Percentiles rank a stretch among this genome's conserved stretches.
Evolutionary conservation across 2,329 filamentous ascomycete genomes (phyloP).

Genomic region (Elsinoe batatas): DNA sequence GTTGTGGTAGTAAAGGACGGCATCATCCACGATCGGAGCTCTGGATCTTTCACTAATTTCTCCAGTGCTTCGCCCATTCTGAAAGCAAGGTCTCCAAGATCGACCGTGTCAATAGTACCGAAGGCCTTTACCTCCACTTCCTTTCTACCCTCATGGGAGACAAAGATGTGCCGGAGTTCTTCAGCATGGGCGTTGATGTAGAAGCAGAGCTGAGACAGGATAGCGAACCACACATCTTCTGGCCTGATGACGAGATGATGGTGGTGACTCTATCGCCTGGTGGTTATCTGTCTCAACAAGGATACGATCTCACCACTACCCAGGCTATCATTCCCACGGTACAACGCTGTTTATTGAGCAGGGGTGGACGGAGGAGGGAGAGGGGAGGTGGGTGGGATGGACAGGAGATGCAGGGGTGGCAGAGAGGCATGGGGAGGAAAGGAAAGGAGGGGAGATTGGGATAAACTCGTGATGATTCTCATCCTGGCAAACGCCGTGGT

Average conservation of each 20-base stretch:
- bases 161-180: slow-evolving; percentile 35
- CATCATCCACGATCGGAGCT: slow-evolving; percentile 40
- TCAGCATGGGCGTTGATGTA: slow-evolving; percentile 41
- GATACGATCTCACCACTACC: slow-evolving; percentile 33
- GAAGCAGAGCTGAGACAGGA: slow-evolving; percentile 39
- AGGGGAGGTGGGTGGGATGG: neutral
- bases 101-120: slow-evolving; percentile 19
- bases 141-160: slow-evolving; percentile 35
- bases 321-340: slow-evolving; percentile 37
- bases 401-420: no score
- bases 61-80: slow-evolving; percentile 33
- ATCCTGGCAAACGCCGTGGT: neutral
- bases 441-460: neutral
- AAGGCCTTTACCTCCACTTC: slow-evolving; percentile 27
- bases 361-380: no score
- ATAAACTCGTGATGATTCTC: neutral
- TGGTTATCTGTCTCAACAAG: slow-evolving; percentile 43
- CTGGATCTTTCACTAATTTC: slow-evolving; percentile 33
- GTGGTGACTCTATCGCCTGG: slow-evolving; percentile 38
- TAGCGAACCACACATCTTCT: slow-evolving; percentile 46
- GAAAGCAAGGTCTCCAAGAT: slow-evolving; percentile 25
- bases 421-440: no score
- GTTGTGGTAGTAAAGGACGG: slow-evolving; percentile 45
- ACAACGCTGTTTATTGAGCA: no score
- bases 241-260: slow-evolving; percentile 40